These are phyloP conservation scores for Herpetomonas muscarum DNA, from an alignment of 208 protist genomes.

Conservation along the genomic window DNA sequence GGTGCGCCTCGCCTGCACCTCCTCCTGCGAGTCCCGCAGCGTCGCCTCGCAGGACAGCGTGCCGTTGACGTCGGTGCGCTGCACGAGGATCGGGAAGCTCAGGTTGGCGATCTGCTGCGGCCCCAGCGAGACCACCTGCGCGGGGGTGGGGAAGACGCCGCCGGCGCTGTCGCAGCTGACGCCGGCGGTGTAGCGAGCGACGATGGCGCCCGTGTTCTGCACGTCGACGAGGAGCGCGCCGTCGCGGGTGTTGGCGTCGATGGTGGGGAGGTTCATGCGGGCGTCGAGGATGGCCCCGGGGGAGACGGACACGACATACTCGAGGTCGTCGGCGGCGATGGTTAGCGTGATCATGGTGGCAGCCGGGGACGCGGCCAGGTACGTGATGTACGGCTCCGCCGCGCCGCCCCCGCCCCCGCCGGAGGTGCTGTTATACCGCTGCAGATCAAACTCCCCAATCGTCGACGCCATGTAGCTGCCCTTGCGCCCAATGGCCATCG, in stretches of 20 bases:
- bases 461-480: slow-evolving; percentile 60
- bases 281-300: slow-evolving; percentile 49
- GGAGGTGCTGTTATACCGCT: slow-evolving; percentile 4
- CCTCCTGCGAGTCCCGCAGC: slow-evolving; percentile 45
- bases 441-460: slow-evolving; percentile 48
- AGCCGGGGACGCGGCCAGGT: slow-evolving; percentile 29
- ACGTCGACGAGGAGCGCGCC: slow-evolving; percentile 48
- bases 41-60: slow-evolving; percentile 35
- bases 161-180: slow-evolving; percentile 32
- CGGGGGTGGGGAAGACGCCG: slow-evolving; percentile 53
- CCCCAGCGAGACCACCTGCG: slow-evolving; percentile 40
- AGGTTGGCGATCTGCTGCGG: slow-evolving; percentile 16
- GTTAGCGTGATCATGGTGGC: slow-evolving; percentile 66
- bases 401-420: slow-evolving; percentile 3
- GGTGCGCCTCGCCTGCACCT: slow-evolving; percentile 28
- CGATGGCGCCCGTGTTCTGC: slow-evolving; percentile 53
- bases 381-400: slow-evolving; percentile 50
- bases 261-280: slow-evolving; percentile 20
- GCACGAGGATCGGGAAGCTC: slow-evolving; percentile 45
- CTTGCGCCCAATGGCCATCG: slow-evolving; percentile 30
- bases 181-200: slow-evolving; percentile 47
- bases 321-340: slow-evolving; percentile 66
- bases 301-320: slow-evolving; percentile 67
- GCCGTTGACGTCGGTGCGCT: slow-evolving; percentile 15
- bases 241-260: slow-evolving; percentile 41